Conservation (phyloP, 805 yeast genomes). For the Ogataea angusta region DNA sequence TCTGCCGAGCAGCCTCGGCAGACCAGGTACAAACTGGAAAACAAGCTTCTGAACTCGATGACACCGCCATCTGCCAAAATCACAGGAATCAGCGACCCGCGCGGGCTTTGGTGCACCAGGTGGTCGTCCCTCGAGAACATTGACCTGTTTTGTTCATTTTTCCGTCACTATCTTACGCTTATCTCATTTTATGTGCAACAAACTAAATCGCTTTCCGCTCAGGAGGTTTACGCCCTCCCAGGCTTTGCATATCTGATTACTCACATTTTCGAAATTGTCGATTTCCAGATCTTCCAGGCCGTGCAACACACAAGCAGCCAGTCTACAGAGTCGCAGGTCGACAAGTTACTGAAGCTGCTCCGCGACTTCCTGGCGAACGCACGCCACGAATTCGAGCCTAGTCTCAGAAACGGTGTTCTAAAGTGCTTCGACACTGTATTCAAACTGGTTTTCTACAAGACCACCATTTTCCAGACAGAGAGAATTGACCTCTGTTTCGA, state of each 20-base stretch:
- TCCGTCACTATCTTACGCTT: constrained; percentile 51
- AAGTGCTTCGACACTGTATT: constrained; percentile 23
- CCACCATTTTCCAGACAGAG: constrained; percentile 23
- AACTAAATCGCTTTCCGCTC: constrained; percentile 8
- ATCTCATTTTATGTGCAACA: constrained; percentile 22
- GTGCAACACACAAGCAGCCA: constrained; percentile 2
- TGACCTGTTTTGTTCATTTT: constrained; percentile 57
- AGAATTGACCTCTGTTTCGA: constrained; percentile 26
- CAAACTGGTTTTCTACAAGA: constrained; percentile 23
- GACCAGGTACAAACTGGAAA: constrained; percentile 29
- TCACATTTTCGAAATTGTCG: constrained; percentile 42
- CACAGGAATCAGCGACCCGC: constrained; percentile 52
- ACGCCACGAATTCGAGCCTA: constrained; percentile 29
- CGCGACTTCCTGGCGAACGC: constrained; percentile 36
- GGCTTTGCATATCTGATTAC: constrained; percentile 45
- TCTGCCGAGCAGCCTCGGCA: constrained; percentile 22
- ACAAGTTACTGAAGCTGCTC: constrained; percentile 33
- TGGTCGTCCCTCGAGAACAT: constrained; percentile 54
- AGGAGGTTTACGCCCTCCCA: constrained; percentile 34
- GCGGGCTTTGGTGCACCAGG: constrained; percentile 58
- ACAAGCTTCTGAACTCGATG: constrained; percentile 35
- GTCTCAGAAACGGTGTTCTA: constrained; percentile 21
- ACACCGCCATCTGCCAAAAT: constrained; percentile 37
- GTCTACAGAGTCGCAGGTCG: constrained; percentile 23
- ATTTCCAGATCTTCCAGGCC: constrained; percentile 23